These are phyloP conservation scores for Hypoxylon intermedium DNA, from an alignment of 495 filamentous ascomycete genomes.

Conservation along the genomic window DNA sequence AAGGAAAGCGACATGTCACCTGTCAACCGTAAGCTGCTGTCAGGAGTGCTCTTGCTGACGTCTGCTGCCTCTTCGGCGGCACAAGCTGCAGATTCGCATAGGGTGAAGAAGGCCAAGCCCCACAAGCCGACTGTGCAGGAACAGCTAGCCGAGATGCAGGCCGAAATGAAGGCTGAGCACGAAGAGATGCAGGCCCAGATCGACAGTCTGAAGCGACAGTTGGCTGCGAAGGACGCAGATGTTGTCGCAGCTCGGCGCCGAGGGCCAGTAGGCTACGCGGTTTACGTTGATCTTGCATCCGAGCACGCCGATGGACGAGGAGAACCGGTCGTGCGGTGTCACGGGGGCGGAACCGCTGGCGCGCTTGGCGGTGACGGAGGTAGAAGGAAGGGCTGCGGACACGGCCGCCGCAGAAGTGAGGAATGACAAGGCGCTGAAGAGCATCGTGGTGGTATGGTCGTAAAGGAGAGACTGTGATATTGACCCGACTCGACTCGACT, in stretches of 20 bases:
- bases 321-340: conserved; percentile 44
- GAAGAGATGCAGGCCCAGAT: no score
- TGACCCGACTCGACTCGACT: no score
- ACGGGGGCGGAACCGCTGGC: conserved; percentile 27
- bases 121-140: conserved; percentile 41
- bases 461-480: background rate
- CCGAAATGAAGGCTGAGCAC: no score
- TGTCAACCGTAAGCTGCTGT: no score
- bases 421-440: conserved; percentile 27
- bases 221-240: conserved; percentile 45
- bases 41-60: no score
- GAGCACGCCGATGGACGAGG: conserved; percentile 40
- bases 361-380: conserved; percentile 4
- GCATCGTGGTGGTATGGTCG: conserved; percentile 8
- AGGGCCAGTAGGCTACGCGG: conserved; percentile 47
- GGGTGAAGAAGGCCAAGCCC: conserved; percentile 42
- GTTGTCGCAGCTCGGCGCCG: conserved; percentile 37
- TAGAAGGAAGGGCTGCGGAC: conserved; percentile 12
- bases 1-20: no score
- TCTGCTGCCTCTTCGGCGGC: no score
- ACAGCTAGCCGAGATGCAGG: no score
- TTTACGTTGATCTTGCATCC: conserved; percentile 47
- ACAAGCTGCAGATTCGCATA: conserved; percentile 46
- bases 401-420: conserved; percentile 24
- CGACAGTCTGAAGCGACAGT: no score